Evolutionary conservation across 441 rosid species (phyloP), one percentile per base, ranked within the genome.

Genomic region (Arabidopsis lyrata): DNA sequence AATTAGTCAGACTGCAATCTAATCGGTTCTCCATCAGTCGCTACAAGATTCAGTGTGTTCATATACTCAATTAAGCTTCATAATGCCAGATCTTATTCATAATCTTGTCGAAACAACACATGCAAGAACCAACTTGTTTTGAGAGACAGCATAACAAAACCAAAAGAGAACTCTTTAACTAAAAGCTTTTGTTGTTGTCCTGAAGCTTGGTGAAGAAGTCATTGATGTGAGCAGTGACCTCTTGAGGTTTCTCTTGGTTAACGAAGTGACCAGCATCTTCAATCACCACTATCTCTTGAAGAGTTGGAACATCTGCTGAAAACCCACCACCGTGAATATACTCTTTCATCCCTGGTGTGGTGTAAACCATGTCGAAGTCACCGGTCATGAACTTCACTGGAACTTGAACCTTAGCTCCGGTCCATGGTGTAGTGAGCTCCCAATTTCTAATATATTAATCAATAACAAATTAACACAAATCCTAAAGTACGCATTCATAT

Each of bases 361-460:
- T 84, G 66, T 86, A 90, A 0, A 85, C 86, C 84, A 72, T 71
- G 79, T 90, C 96, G 18, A 75, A 11, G 6, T 85, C 86, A 8
- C 91, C 96, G 6, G 84, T 82, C 1, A 86, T 63, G 61, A 82
- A 90, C 77, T 84, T 90, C 1, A 86, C 90, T 1, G 93, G 87
- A 47, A 85, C 88, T 29, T 79, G 75, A 70, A 88, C 80, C 49
- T 66, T 66, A 49, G 49, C 75, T 18, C 81, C 85, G 0, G 83
- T 88, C 93, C 93, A 90, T 41, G 88, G 56, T 6, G 86, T 85
- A 5, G 86, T 86, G 14, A 81, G 82, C 77, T 90, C 91, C 96
- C 93, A 90, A 64, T 79, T 88, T 77, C 96, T 90, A 75, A 47
- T 50, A 47, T 50, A 12, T 38, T 0, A 63, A 14, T 50, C 45